Percentiles rank a stretch among this genome's conserved stretches.
These are phyloP conservation scores for Ogataea pilisensis DNA, from an alignment of 805 yeast species.

Conservation along the genomic window DNA sequence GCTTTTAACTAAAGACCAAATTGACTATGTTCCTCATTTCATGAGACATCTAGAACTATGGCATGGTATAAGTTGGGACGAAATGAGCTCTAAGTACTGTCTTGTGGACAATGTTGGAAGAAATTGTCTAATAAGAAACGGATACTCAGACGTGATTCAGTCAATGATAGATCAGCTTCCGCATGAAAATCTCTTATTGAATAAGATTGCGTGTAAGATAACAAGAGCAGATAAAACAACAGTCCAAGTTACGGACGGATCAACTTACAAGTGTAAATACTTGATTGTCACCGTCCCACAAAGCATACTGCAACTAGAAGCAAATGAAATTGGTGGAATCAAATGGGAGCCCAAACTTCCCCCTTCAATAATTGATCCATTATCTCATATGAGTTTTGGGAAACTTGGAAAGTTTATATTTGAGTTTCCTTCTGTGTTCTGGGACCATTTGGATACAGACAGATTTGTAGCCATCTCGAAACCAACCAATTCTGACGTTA, in stretches of 20 bases:
- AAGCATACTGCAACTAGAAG: constrained; percentile 50
- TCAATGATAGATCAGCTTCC: constrained; percentile 40
- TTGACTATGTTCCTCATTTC: constrained; percentile 45
- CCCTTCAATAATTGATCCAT: constrained; percentile 34
- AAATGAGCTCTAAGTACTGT: constrained; percentile 64
- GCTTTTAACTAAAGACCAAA: constrained; percentile 49
- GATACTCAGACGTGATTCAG: constrained; percentile 51
- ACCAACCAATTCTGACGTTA: constrained; percentile 23
- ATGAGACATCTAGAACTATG: constrained; percentile 65
- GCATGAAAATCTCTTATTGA: constrained; percentile 33
- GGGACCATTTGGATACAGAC: constrained; percentile 50
- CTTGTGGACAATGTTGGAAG: constrained; percentile 73
- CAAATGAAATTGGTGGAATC: constrained; percentile 41
- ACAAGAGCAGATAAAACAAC: constrained; percentile 24
- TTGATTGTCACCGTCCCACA: constrained; percentile 75
- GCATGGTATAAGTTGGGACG: constrained; percentile 72
- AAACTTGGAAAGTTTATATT: constrained; percentile 69
- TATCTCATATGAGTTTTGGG: constrained; percentile 54
- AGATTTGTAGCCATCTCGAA: constrained; percentile 44
- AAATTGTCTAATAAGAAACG: constrained; percentile 63
- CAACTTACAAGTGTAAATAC: constrained; percentile 42
- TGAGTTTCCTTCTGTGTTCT: constrained; percentile 59
- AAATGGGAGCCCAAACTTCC: constrained; percentile 57
- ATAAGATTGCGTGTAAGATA: constrained; percentile 40
- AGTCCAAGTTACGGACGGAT: constrained; percentile 34